These are phyloP conservation scores for Ceratocystis ficicola DNA, from an alignment of 2,329 filamentous ascomycete genomes.

Conservation along the genomic window DNA sequence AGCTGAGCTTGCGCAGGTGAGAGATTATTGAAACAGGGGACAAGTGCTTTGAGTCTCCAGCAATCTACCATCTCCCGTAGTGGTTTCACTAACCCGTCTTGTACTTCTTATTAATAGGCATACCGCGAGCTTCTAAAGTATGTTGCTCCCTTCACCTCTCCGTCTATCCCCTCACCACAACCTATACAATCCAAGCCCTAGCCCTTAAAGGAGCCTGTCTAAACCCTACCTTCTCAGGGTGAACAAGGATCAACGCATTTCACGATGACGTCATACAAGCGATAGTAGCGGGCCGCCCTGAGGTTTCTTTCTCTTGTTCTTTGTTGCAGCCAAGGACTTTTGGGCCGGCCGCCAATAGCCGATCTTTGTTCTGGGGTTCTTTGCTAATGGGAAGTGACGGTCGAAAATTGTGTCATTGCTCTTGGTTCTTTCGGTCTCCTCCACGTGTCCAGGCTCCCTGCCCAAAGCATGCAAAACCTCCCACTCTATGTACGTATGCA, in stretches of 20 bases:
- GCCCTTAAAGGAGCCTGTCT: neutral
- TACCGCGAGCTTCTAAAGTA: constrained; percentile 12
- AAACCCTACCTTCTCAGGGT: neutral
- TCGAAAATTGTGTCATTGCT: no score
- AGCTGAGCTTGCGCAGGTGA: constrained; percentile 8
- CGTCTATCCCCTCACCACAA: neutral
- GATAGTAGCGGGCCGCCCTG: neutral
- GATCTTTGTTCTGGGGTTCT: no score
- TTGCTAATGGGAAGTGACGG: no score
- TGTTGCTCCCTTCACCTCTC: neutral
- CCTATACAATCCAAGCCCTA: neutral
- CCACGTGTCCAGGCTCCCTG: neutral
- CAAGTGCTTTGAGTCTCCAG: neutral
- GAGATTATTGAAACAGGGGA: neutral
- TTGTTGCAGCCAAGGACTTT: neutral
- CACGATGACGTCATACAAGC: neutral
- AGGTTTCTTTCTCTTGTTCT: neutral
- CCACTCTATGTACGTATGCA: neutral
- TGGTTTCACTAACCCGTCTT: neutral
- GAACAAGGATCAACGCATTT: neutral
- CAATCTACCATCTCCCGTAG: neutral
- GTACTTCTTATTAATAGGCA: neutral
- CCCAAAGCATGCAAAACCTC: neutral
- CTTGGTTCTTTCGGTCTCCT: neutral
- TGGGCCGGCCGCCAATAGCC: no score